Base-by-base conservation (phyloP, 352 stramenopile genomes). In the Bremia lactucae region DNA sequence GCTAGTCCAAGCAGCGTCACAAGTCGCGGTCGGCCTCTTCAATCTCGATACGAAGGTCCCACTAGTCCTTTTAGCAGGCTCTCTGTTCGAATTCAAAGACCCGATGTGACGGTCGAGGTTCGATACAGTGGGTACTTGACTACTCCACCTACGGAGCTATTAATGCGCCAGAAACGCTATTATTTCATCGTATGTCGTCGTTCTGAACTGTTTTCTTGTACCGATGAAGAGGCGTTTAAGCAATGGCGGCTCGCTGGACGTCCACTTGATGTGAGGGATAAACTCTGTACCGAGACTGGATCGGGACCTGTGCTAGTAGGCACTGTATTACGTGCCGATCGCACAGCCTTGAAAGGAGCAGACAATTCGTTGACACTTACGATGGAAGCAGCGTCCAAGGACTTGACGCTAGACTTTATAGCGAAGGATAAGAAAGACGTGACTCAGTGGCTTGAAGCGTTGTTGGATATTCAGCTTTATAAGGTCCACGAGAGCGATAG, bases 201-300 rank as follows among this genome's bases (percentile, higher is more conserved):
- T 19, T 29, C 72, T 0, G 66, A 83, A 20, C 44, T 87, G 8
- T 87, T 67, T 49, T 58, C 49, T 16, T 84, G 68, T 55, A 75
- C 72, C 52, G 70, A 85, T 43, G 68, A 87, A 50, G 66, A 56
- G 35, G 63, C 58, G 15, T 87, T 87, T 49, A 67, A 57, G 20
- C 46, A 77, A 20, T 87, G 75, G 75, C 41, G 68, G 43, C 52
- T 60, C 1, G 76, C 62, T 4, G 70, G 67, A 13, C 61, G 68
- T 36, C 42, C 65, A 19, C 46, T 79, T 3, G 40, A 36, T 16
- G 41, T 38, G 37, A 55, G 45, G 16, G 16, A 42, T 33, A 36
- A 70, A 28, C 45, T 42, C 20, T 40, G 58, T 28, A 39, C 46
- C 11, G 57, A 48, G 37, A 33, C 41, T 31, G 49, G 59, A 18